Base-by-base conservation (phyloP, 75 land plant species). In the Pinus albicaulis region DNA sequence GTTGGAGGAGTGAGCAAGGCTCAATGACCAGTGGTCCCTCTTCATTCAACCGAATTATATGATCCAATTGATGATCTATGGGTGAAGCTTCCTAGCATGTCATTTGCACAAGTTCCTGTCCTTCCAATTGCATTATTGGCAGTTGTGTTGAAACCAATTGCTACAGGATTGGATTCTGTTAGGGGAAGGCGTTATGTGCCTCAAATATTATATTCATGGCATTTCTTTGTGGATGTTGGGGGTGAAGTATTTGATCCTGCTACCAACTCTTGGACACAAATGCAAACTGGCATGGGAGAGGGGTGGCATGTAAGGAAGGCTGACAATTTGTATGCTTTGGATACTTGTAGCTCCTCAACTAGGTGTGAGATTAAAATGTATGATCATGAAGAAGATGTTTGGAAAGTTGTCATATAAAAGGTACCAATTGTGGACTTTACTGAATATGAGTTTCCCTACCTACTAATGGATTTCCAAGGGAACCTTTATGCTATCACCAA, bases 251-350 rank as follows among this genome's bases (percentile, higher is more conserved):
- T 48, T 69, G 82, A 83, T 61, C 85, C 82, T 24, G 63, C 62
- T 19, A 26, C 65, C 16, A 48, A 74, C 55, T 5, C 55, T 36
- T 83, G 85, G 85, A 57, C 28, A 2, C 82, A 79, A 58, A 83
- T 83, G 85, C 82, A 78, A 7, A 19, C 16, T 15, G 85, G 85
- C 53, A 83, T 83, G 85, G 82, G 82, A 11, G 82, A 83, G 58
- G 85, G 69, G 31, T 83, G 85, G 85, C 85, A 82, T 14, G 82
- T 78, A 17, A 75, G 82, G 3, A 82, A 83, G n/a, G 85, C 82
- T 68, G 85, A 82, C 15, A 24, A 55, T 24, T 69, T 83, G 57
- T 83, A 57, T 60, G 80, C 85, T 17, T 60, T 83, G 25, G 85
- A 83, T 68, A 82, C 85, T 14, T 80, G 74, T 22, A 72, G 74